These are phyloP conservation scores for Geranium incanum DNA, from an alignment of 441 rosid genomes.

Conservation along the genomic window DNA sequence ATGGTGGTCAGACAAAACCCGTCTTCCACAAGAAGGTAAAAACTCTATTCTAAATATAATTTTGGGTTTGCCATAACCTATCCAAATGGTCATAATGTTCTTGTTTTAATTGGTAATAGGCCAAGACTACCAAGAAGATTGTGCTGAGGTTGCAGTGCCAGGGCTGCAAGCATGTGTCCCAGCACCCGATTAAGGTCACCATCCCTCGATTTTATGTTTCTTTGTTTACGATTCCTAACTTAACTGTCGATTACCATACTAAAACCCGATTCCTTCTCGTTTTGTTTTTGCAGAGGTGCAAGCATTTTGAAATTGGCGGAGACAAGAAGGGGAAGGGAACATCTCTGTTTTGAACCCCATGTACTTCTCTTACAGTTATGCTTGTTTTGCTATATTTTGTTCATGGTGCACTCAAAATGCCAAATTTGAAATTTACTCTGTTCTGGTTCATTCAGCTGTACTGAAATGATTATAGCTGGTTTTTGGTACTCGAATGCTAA, in stretches of 20 bases:
- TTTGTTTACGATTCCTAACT: background rate
- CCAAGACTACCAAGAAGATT: constrained; percentile 22
- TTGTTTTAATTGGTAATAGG: background rate
- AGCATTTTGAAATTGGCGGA: constrained; percentile 26
- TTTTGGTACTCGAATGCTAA: too few relatives aligned
- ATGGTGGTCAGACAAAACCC: constrained; percentile 24
- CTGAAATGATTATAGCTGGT: background rate
- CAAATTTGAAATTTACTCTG: background rate
- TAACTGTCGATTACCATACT: background rate
- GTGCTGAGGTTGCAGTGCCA: constrained; percentile 25
- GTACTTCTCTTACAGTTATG: background rate
- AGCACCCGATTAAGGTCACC: constrained; percentile 21
- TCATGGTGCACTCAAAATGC: background rate
- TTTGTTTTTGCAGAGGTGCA: constrained; percentile 20
- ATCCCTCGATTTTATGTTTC: background rate
- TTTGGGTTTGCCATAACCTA: background rate
- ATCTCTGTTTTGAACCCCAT: constrained; percentile 6
- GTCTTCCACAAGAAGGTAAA: constrained; percentile 24
- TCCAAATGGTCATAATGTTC: background rate
- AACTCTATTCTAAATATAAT: background rate
- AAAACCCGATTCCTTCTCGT: too few relatives aligned
- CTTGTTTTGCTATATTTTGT: background rate
- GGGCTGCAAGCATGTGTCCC: constrained; percentile 22
- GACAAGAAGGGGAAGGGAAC: constrained; percentile 26
- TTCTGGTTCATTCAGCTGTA: background rate